Percentiles rank a stretch among this genome's conserved stretches.
These are phyloP conservation scores for Suhomyces faveliae DNA, from an alignment of 805 yeast genomes.

Conservation along the genomic window DNA sequence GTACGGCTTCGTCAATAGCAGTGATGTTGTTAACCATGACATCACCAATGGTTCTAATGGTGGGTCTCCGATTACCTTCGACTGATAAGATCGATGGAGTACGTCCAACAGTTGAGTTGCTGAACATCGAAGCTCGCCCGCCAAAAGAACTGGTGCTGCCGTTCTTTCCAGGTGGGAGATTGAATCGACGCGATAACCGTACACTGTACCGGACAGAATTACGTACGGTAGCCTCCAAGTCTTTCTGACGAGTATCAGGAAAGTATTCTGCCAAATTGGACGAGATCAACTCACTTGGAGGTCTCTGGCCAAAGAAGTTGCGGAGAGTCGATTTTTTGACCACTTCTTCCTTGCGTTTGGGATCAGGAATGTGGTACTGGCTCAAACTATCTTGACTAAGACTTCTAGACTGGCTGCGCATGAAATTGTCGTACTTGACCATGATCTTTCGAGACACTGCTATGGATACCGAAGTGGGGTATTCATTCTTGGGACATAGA, in stretches of 20 bases:
- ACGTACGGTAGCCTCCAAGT: constrained; percentile 74
- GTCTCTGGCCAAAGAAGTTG: constrained; percentile 80
- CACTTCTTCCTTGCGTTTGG: constrained; percentile 3
- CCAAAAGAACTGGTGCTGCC: constrained; percentile 11
- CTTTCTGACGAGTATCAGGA: constrained; percentile 74
- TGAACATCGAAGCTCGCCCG: constrained; percentile 11
- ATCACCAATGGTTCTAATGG: constrained; percentile 59
- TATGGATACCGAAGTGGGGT: constrained; percentile 62
- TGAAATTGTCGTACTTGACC: constrained; percentile 26
- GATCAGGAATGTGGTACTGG: constrained; percentile 25
- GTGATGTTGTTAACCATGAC: constrained; percentile 54
- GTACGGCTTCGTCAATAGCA: constrained; percentile 52
- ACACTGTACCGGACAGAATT: constrained; percentile 81
- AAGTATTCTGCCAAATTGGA: constrained; percentile 87
- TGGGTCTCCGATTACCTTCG: constrained; percentile 12
- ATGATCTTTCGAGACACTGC: constrained; percentile 51
- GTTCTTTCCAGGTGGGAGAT: constrained; percentile 17
- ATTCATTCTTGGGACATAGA: constrained; percentile 60
- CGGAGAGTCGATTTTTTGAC: constrained; percentile 27
- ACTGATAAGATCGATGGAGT: constrained; percentile 22
- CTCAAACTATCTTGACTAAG: constrained; percentile 12
- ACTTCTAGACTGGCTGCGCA: neutral
- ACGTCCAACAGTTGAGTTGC: constrained; percentile 10
- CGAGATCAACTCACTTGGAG: constrained; percentile 89
- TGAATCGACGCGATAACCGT: constrained; percentile 48